A percentile compares a stretch with the other conserved stretches of the same genome.
Evolutionary conservation across 2,329 filamentous ascomycete species (phyloP).

Genomic region (Hypoxylon sp.): DNA sequence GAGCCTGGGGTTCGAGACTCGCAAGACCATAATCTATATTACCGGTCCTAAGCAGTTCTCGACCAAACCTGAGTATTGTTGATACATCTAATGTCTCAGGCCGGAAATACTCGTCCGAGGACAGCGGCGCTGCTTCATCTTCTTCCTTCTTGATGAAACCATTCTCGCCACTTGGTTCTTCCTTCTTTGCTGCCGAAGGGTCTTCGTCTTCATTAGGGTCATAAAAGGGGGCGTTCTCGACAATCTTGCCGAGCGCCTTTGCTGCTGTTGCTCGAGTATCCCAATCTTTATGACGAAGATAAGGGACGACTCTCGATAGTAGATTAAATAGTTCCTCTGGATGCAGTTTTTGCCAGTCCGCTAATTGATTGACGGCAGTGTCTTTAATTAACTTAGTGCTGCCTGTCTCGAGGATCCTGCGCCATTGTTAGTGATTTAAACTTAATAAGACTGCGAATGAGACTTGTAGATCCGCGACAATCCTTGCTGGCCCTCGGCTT

Average conservation of each 20-base stretch:
- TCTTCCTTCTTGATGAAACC: constrained; percentile 69
- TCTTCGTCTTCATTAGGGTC: constrained; percentile 85
- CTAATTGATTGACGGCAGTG: constrained; percentile 94
- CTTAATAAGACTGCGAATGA: constrained; percentile 1
- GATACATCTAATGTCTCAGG: constrained; percentile 80
- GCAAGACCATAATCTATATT: constrained; percentile 87
- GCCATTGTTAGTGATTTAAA: constrained; percentile 20
- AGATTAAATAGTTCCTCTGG: constrained; percentile 98
- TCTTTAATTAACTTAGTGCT: constrained; percentile 96
- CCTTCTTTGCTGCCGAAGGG: constrained; percentile 53
- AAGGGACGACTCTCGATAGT: constrained; percentile 91
- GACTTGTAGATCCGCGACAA: not conserved
- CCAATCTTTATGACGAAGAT: constrained; percentile 94
- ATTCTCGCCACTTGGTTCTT: constrained; percentile 52
- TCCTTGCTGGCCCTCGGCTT: not conserved
- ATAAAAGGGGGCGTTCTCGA: constrained; percentile 85
- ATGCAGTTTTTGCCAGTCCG: constrained; percentile 97
- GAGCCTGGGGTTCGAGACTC: constrained; percentile 79
- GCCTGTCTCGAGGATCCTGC: constrained; percentile 92
- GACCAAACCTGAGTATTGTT: constrained; percentile 82
- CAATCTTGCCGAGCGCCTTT: constrained; percentile 92
- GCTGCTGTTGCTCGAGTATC: constrained; percentile 93
- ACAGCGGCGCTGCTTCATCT: constrained; percentile 57
- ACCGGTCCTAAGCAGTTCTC: constrained; percentile 83
- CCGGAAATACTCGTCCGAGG: constrained; percentile 70